These are phyloP conservation scores for Mucor irregularis DNA, from an alignment of 371 early-diverging fungal genomes.

Conservation along the genomic window DNA sequence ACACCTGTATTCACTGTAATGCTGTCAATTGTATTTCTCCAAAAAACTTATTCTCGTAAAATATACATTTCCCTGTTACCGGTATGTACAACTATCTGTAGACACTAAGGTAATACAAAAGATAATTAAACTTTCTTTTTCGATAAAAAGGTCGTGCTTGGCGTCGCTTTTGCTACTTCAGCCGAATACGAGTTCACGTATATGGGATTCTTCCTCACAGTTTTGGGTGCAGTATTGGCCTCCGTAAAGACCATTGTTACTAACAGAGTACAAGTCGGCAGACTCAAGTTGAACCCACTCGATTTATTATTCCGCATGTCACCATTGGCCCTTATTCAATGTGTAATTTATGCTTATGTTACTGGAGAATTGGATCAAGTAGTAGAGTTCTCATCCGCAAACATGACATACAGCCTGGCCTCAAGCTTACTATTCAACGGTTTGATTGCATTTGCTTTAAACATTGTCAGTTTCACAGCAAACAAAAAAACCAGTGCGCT, in stretches of 20 bases:
- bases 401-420: slow-evolving; percentile 48
- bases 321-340: slow-evolving; percentile 79
- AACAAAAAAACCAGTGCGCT: slow-evolving; percentile 83
- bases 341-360: slow-evolving; percentile 61
- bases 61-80: slow-evolving; percentile 68
- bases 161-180: slow-evolving; percentile 82
- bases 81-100: slow-evolving; percentile 46
- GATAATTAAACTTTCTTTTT: neutral
- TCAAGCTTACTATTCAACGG: slow-evolving; percentile 73
- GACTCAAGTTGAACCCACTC: slow-evolving; percentile 76
- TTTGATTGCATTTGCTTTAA: slow-evolving; percentile 80
- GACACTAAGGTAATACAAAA: neutral
- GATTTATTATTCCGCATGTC: slow-evolving; percentile 84
- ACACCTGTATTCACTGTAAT: slow-evolving; percentile 82
- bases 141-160: slow-evolving; percentile 62
- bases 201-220: slow-evolving; percentile 73
- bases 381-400: slow-evolving; percentile 45
- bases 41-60: slow-evolving; percentile 57
- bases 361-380: slow-evolving; percentile 70
- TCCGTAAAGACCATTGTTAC: slow-evolving; percentile 87
- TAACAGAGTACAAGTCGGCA: slow-evolving; percentile 78
- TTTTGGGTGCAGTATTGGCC: slow-evolving; percentile 80
- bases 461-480: slow-evolving; percentile 81
- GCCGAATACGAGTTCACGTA: slow-evolving; percentile 81
- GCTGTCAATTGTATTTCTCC: slow-evolving; percentile 59